phyloP scores from a whole-genome alignment of 2,329 filamentous ascomycete species.

The Annulohypoxylon truncatum region DNA sequence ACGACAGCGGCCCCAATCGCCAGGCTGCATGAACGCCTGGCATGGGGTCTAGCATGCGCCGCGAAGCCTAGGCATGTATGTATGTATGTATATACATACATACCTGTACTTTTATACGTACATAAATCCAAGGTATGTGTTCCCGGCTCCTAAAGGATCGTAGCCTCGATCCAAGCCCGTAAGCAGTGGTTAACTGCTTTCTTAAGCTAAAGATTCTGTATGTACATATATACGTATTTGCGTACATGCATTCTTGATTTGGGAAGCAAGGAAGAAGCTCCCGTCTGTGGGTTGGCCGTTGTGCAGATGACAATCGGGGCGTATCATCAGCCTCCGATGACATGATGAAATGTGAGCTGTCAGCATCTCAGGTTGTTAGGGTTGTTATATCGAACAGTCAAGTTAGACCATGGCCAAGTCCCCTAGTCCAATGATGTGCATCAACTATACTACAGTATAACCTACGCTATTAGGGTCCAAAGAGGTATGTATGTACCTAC shows the following conservation, averaged over 20 bases:
- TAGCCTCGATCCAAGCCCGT: constrained; percentile 33
- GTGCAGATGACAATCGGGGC: constrained; percentile 39
- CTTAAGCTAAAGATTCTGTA: constrained; percentile 33
- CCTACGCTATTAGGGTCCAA: constrained; percentile 16
- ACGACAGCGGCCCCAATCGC: constrained; percentile 40
- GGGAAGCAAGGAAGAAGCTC: constrained; percentile 36
- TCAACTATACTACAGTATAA: constrained; percentile 22
- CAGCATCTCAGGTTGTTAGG: constrained; percentile 29
- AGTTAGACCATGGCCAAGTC: constrained; percentile 15
- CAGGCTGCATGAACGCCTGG: constrained; percentile 50
- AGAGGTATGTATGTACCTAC: neutral
- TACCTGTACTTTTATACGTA: too few relatives aligned
- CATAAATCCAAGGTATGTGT: constrained; percentile 13
- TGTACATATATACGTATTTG: constrained; percentile 13
- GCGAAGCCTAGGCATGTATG: constrained; percentile 30
- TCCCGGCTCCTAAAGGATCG: constrained; percentile 35
- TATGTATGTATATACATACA: neutral
- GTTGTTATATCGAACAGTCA: constrained; percentile 9
- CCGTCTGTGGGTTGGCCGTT: constrained; percentile 33
- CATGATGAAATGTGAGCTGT: constrained; percentile 37
- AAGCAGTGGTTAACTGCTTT: constrained; percentile 31
- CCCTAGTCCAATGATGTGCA: constrained; percentile 35
- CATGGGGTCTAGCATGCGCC: constrained; percentile 39
- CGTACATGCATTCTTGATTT: constrained; percentile 24
- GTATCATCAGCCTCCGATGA: constrained; percentile 41